Conservation (phyloP, 345 rosid species). For the Rhodamnia rubescens region DNA sequence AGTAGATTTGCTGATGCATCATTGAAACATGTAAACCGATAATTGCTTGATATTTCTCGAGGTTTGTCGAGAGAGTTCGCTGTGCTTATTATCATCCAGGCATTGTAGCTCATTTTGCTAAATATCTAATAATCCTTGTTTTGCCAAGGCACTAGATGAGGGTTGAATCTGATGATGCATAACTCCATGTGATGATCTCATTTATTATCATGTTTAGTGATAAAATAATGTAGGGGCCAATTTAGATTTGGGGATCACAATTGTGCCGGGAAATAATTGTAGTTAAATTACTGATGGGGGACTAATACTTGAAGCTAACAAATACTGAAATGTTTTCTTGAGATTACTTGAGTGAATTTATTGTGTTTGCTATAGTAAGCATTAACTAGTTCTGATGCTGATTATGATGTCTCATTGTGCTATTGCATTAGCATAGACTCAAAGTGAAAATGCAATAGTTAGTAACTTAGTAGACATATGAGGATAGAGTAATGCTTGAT, state of each 20-base stretch:
- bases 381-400: neutral
- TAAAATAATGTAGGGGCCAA: neutral
- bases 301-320: neutral
- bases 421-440: neutral
- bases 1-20: neutral
- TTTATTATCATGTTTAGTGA: neutral
- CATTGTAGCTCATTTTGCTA: neutral
- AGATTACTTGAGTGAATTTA: neutral
- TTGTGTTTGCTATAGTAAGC: neutral
- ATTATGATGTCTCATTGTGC: neutral
- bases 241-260: neutral
- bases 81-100: neutral
- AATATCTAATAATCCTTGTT: neutral
- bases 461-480: neutral
- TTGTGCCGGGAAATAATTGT: neutral
- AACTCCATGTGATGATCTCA: neutral
- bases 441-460: neutral
- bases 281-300: neutral
- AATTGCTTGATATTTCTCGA: neutral
- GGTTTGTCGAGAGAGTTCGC: neutral
- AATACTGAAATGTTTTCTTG: neutral
- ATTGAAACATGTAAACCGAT: neutral
- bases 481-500: neutral
- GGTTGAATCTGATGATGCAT: neutral
- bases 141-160: neutral